Percentiles rank a stretch among this genome's conserved stretches.
phyloP scores from a whole-genome alignment of 1,284 basidiomycete species.

The Blastosporella zonata region DNA sequence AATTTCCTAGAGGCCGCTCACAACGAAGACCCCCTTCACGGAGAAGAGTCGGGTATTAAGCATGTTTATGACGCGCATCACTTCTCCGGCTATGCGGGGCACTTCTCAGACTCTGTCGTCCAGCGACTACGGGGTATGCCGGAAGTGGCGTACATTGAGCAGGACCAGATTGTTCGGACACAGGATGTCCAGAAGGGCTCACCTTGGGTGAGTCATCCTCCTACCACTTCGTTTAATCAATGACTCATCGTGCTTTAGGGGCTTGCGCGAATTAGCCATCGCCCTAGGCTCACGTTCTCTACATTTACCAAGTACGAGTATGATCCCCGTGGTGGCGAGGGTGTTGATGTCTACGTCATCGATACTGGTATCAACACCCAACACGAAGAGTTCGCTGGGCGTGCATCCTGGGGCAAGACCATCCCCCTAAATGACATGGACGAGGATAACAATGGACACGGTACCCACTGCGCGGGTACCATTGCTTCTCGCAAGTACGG shows the following conservation, averaged over 20 bases:
- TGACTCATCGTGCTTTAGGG: slow-evolving; percentile 51
- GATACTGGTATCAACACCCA: slow-evolving; percentile 88
- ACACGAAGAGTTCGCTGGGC: slow-evolving; percentile 87
- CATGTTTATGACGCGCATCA: slow-evolving; percentile 71
- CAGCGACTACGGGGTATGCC: slow-evolving; percentile 82
- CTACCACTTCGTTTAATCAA: slow-evolving; percentile 5
- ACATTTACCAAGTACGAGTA: slow-evolving; percentile 91
- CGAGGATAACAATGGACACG: slow-evolving; percentile 71
- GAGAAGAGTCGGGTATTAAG: slow-evolving; percentile 51
- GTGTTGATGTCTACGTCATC: slow-evolving; percentile 85
- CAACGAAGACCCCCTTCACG: slow-evolving; percentile 45
- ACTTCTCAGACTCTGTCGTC: slow-evolving; percentile 74
- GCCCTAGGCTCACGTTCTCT: slow-evolving; percentile 69
- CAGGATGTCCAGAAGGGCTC: slow-evolving; percentile 74
- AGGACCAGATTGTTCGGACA: slow-evolving; percentile 85
- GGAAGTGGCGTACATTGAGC: slow-evolving; percentile 92
- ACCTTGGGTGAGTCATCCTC: slow-evolving; percentile 76
- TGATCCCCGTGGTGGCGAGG: slow-evolving; percentile 75
- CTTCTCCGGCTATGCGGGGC: slow-evolving; percentile 83
- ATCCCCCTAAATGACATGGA: slow-evolving; percentile 76
- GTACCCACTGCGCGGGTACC: slow-evolving; percentile 84
- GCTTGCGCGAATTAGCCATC: slow-evolving; percentile 94
- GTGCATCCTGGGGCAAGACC: slow-evolving; percentile 84
- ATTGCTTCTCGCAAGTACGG: slow-evolving; percentile 82
- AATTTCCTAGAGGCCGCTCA: slow-evolving; percentile 65